Base-by-base conservation (phyloP, 2,329 filamentous ascomycete genomes). In the Ophiocordyceps unilateralis region DNA sequence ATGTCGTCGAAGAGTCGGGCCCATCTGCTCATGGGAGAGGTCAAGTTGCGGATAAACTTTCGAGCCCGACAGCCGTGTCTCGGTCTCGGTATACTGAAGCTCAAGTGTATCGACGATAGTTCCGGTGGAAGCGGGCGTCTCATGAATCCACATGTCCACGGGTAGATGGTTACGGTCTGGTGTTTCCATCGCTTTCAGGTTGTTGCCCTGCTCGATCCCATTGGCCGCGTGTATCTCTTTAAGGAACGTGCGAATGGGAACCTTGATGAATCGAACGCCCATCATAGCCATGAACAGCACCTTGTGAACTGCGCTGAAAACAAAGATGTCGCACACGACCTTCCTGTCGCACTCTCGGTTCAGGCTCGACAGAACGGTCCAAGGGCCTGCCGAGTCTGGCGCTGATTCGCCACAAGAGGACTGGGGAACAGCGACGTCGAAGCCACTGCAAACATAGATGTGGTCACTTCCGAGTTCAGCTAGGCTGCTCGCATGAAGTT, bases 401-500 rank as follows among this genome's bases (percentile, higher is more conserved):
- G 10, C 41, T 22, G 32, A 10, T n/a, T 36, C 32, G 17, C 14
- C 17, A 3, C 11, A 11, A 12, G 9, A 8, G 4, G 11, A 17
- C 23, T 32, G 41, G 3, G 34, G 36, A 30, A 43, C 19, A 20
- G 39, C 19, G 9, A 24, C 20, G 9, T 43, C 41, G 10, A 43
- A 43, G 11, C 41, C 41, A 8, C 5, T 30, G 36, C 41, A 43
- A 14, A 43, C 28, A 6, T 39, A 43, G 6, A 38, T n/a, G 2
- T 38, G 41, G 10, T 39, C 36, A 14, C 39, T 11, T 17, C 22
- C 20, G 9, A 39, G 34, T 4, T 32, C 41, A n/a, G 23, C 41
- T 2, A 43, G 24, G 21, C 36, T 43, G 41, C 41, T 43, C 10
- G 24, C 36, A 43, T 43, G 41, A 5, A 43, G 19, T 22, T 43